Evolutionary conservation across 2,329 filamentous ascomycete genomes (phyloP).

Genomic region (Talaromyces sp.): DNA sequence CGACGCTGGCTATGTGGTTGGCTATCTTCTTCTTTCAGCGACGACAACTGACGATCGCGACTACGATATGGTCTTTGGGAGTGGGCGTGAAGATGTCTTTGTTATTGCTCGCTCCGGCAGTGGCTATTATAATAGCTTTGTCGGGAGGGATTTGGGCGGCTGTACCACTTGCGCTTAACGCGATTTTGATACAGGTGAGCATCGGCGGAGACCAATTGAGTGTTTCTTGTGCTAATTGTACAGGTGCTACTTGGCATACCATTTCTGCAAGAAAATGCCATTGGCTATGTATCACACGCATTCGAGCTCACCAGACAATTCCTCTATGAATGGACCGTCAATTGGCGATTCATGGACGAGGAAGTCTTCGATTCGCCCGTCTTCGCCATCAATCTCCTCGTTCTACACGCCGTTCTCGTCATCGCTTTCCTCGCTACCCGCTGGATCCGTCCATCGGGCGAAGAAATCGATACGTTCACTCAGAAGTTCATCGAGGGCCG

Average conservation of each 20-base stretch:
- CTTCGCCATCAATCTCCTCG: slow-evolving; percentile 68
- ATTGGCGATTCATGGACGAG: slow-evolving; percentile 94
- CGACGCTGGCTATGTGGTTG: slow-evolving; percentile 75
- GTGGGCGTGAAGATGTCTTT: slow-evolving; percentile 95
- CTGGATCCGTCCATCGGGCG: slow-evolving; percentile 69
- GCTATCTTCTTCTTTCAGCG: slow-evolving; percentile 77
- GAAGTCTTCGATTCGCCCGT: slow-evolving; percentile 67
- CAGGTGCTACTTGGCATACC: slow-evolving; percentile 57
- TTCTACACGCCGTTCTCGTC: slow-evolving; percentile 64
- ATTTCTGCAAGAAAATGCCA: slow-evolving; percentile 62
- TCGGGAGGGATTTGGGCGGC: slow-evolving; percentile 64
- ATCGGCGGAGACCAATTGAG: slow-evolving; percentile 19
- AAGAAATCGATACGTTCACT: slow-evolving; percentile 56
- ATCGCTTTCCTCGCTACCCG: slow-evolving; percentile 61
- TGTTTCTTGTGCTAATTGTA: slow-evolving; percentile 12
- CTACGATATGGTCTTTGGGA: slow-evolving; percentile 70
- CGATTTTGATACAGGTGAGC: slow-evolving; percentile 71
- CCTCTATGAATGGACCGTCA: slow-evolving; percentile 97
- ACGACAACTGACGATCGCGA: slow-evolving; percentile 69
- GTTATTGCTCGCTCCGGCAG: slow-evolving; percentile 75
- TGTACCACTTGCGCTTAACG: slow-evolving; percentile 66
- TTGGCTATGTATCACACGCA: slow-evolving; percentile 73
- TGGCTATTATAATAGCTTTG: slow-evolving; percentile 73
- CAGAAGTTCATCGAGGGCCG: slow-evolving; percentile 52
- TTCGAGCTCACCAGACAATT: slow-evolving; percentile 92